Base-by-base conservation (phyloP, 2,329 filamentous ascomycete genomes). In the Dactylonectria macrodidyma region DNA sequence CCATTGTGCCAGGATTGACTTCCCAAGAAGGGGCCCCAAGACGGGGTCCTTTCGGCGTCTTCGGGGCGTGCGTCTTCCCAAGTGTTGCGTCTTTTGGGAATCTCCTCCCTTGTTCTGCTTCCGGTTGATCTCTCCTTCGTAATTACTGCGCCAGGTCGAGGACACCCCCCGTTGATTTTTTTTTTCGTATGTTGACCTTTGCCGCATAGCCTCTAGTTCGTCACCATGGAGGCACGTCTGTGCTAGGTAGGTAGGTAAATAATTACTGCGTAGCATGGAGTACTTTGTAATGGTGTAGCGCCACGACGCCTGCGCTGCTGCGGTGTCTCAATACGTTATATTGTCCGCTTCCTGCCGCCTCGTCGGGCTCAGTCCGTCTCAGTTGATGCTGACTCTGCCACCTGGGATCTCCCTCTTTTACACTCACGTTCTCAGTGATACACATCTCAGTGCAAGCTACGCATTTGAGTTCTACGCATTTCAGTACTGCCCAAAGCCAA, bases 161-260 rank as follows among this genome's bases (percentile, higher is more conserved):
- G 55, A 38, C 19, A 26, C 16, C 47, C 51, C 51, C 41, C 44
- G 51, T 24, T 30, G 26, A 7, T 30, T 30, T 4, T 30, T 30
- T 30, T 56, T 56, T 62, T 55, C 26, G 59, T 41, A 62, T 41
- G 6, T 56, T 16, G 33, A 55, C 33, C 51, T 36, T 62, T 55
- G 19, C 41, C 22, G 50, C 9, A 38, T 22, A 19, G 2, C 44
- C 44, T 51, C 46, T 56, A 60, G 58, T 48, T 10, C 51, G 47
- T 36, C 47, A 19, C 26, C 58, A 50, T 8, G n/a, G 22, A 38
- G 34, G 34, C n/a, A 38, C 19, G 30, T 33, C 19, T 30, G 26
- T 30, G 7, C 26, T 30, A 7, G 26, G 26, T 30, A 30, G 7
- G 7, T 30, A 30, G 26, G 26, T 30, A 30, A 7, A 7, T 30